Base-by-base conservation (phyloP, 176 grass and related monocot genomes). In the Elaeis guineensis region DNA sequence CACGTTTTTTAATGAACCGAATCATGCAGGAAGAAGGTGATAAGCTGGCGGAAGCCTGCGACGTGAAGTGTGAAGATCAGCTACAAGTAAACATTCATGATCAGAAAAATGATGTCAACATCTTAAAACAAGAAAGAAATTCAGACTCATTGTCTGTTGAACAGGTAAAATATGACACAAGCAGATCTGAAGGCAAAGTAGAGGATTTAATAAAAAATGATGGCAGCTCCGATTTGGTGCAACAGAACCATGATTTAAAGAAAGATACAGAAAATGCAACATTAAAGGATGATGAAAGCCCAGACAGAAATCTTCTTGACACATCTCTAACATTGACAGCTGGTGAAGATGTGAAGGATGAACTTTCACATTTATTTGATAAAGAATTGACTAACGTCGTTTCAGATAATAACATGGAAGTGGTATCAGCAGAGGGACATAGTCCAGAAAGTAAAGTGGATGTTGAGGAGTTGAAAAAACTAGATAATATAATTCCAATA, bases 1-100 rank as follows among this genome's bases (percentile, higher is more conserved):
- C 80, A 4, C 54, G 52, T 65, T 83, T 81, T 84, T 60, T 84
- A 71, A 84, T 84, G 77, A 80, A 81, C 24, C 64, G 65, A 30
- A 84, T 89, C 69, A 63, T 89, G 69, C 64, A 63, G 68, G 69
- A 83, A 74, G 62, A 72, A 56, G 76, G 25, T n/a, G 51, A 21
- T 70, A 62, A 74, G 50, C 21, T 61, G 61, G 61, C 65, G 17
- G 12, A 15, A 56, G 59, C 63, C 63, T 64, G 16, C 22, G 80
- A 77, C 55, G 21, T 58, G 24, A 20, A 84, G 53, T 16, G 51
- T 59, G 57, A 77, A 81, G 70, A 32, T 35, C 72, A 74, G 52
- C 12, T 17, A 59, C 65, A 89, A 80, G 73, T 63, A 51, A 67
- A 89, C 72, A 66, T 30, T 21, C 62, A 5, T 48, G 61, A 77